phyloP scores from a whole-genome alignment of 306 rosid genomes.

The Cucurbita argyrosperma region DNA sequence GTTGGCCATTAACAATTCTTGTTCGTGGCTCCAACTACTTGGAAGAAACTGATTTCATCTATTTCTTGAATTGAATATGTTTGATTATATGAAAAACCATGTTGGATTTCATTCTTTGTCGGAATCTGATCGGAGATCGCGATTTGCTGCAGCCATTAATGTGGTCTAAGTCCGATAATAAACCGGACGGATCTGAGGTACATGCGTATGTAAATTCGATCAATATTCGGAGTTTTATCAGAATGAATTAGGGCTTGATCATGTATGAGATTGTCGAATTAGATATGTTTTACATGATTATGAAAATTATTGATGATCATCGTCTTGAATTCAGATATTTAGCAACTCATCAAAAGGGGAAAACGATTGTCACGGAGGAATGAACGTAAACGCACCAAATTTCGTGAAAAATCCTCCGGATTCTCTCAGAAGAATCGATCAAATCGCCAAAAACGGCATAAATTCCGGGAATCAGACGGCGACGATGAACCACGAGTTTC shows the following conservation, averaged over 20 bases:
- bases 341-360: not conserved
- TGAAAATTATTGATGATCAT: not conserved
- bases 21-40: conserved; percentile 1
- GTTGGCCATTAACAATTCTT: not conserved
- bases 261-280: not conserved
- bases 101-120: not conserved
- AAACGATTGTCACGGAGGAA: not conserved
- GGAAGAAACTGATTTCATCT: not conserved
- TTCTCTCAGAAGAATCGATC: not conserved
- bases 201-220: not conserved
- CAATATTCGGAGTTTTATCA: not conserved
- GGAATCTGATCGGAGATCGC: not conserved
- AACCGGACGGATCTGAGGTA: not conserved
- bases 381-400: not conserved
- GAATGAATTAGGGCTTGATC: not conserved
- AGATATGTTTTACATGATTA: not conserved
- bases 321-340: not conserved
- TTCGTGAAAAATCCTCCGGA: not conserved
- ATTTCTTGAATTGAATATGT: not conserved
- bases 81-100: not conserved
- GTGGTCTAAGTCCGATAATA: not conserved
- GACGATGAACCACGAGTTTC: not conserved
- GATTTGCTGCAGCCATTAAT: not conserved
- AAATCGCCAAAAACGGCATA: not conserved
- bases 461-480: not conserved